Conservation (phyloP, 306 rosid species). For the Biancaea sappan region DNA sequence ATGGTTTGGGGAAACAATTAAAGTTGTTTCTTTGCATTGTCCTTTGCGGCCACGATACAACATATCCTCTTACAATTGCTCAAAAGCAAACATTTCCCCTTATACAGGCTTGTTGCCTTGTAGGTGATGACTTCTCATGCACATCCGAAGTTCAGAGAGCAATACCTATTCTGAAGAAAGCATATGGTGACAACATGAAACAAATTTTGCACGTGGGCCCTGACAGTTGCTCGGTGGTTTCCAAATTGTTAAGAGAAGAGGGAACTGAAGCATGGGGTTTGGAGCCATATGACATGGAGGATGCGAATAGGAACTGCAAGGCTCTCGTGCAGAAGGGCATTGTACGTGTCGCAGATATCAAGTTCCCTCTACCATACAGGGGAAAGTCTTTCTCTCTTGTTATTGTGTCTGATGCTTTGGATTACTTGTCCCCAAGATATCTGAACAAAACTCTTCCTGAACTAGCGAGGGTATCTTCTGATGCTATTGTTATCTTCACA, state of each 20-base stretch:
- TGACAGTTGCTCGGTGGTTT: slow-evolving; percentile 67
- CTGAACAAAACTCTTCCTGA: slow-evolving; percentile 78
- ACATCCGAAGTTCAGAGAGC: slow-evolving; percentile 63
- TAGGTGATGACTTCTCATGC: slow-evolving; percentile 60
- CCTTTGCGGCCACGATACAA: background rate
- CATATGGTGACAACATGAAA: slow-evolving; percentile 61
- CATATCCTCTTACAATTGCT: background rate
- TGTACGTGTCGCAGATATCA: slow-evolving; percentile 68
- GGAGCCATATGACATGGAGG: slow-evolving; percentile 76
- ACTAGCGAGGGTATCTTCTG: slow-evolving; percentile 67
- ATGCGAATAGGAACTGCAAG: slow-evolving; percentile 61
- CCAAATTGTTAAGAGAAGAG: slow-evolving; percentile 53
- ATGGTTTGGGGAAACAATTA: background rate
- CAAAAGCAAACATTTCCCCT: background rate
- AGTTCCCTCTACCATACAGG: slow-evolving; percentile 67
- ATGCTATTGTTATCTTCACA: slow-evolving; percentile 64
- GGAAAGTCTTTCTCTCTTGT: slow-evolving; percentile 67
- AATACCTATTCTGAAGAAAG: slow-evolving; percentile 55
- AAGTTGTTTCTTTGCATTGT: background rate
- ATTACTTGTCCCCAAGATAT: slow-evolving; percentile 67
- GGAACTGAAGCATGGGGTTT: slow-evolving; percentile 79
- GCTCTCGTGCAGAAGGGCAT: slow-evolving; percentile 62
- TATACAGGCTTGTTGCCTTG: slow-evolving; percentile 14
- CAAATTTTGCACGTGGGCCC: slow-evolving; percentile 76
- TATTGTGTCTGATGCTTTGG: slow-evolving; percentile 72